A percentile compares a stretch with the other conserved stretches of the same genome.
These are phyloP conservation scores for Inonotus hispidus DNA, from an alignment of 1,284 basidiomycete genomes.

Conservation along the genomic window DNA sequence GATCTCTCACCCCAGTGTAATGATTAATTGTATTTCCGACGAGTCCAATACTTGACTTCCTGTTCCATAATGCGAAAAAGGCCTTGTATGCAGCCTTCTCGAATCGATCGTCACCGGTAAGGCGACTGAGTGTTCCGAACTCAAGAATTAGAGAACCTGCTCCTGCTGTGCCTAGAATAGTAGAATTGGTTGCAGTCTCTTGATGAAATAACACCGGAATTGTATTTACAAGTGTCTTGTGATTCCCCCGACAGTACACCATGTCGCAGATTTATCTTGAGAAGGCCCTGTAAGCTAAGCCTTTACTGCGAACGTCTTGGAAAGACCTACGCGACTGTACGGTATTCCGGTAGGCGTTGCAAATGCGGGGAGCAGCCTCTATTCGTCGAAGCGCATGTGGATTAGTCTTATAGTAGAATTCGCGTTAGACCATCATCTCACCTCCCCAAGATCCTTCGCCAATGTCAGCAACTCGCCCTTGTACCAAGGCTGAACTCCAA, in stretches of 20 bases:
- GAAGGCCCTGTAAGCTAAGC: not conserved
- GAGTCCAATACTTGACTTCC: constrained; percentile 73
- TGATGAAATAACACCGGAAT: not conserved
- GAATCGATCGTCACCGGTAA: constrained; percentile 83
- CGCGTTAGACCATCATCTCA: not conserved
- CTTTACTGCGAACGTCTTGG: not conserved
- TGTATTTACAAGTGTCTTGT: constrained; percentile 66
- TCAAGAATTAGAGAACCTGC: constrained; percentile 90
- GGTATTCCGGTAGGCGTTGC: constrained; percentile 84
- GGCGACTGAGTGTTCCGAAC: constrained; percentile 83
- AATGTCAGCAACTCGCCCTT: constrained; percentile 67
- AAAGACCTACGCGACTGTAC: constrained; percentile 66
- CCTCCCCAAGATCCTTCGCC: constrained; percentile 74
- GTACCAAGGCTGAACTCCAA: constrained; percentile 51
- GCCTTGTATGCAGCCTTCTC: constrained; percentile 82
- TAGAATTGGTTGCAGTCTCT: not conserved
- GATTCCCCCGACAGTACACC: constrained; percentile 66
- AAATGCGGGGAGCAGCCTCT: constrained; percentile 84
- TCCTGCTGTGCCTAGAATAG: constrained; percentile 75
- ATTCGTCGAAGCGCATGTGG: constrained; percentile 14
- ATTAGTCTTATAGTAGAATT: not conserved
- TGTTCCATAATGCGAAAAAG: constrained; percentile 90
- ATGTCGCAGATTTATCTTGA: constrained; percentile 69
- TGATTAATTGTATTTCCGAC: constrained; percentile 87
- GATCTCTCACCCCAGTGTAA: constrained; percentile 61